Evolutionary conservation across 805 yeast genomes (phyloP).

Genomic region (Alloascoidea hylecoeti): DNA sequence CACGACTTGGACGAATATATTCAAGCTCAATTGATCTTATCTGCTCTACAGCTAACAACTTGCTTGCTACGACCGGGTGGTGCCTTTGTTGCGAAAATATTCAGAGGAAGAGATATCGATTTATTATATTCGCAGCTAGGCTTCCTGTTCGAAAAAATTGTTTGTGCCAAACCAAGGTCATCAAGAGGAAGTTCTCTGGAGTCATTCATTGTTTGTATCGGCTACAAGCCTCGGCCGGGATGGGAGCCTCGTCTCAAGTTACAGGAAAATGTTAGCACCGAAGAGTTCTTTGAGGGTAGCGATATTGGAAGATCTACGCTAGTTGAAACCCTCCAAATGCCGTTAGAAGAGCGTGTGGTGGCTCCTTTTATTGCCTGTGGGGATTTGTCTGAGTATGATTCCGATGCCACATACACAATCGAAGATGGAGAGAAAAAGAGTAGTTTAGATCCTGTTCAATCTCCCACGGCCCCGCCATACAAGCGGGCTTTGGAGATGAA

Average conservation of each 20-base stretch:
- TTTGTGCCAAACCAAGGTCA: constrained; percentile 93
- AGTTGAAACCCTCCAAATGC: constrained; percentile 17
- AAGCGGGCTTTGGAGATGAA: constrained; percentile 82
- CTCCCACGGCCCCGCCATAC: constrained; percentile 96
- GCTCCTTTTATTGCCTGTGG: constrained; percentile 97
- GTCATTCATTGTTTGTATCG: constrained; percentile 85
- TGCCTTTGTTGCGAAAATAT: constrained; percentile 88
- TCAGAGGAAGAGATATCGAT: constrained; percentile 93
- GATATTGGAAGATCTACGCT: too few species aligned
- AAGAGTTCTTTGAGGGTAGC: constrained; percentile 63
- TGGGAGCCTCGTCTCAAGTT: constrained; percentile 63
- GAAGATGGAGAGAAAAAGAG: constrained; percentile 23
- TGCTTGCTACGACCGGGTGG: constrained; percentile 86
- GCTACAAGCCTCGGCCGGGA: constrained; percentile 69
- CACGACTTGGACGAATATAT: constrained; percentile 95
- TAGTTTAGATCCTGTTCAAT: constrained; percentile 83
- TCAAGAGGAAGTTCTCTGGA: constrained; percentile 92
- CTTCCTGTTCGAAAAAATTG: constrained; percentile 67
- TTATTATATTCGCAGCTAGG: constrained; percentile 87
- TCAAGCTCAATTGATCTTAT: constrained; percentile 84
- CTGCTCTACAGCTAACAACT: constrained; percentile 86
- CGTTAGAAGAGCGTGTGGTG: constrained; percentile 52
- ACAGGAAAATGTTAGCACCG: constrained; percentile 43
- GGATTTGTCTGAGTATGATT: constrained; percentile 73
- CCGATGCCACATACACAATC: constrained; percentile 81